These are phyloP conservation scores for Zygosaccharomyces kombuchaensis DNA, from an alignment of 805 yeast species.

Conservation along the genomic window DNA sequence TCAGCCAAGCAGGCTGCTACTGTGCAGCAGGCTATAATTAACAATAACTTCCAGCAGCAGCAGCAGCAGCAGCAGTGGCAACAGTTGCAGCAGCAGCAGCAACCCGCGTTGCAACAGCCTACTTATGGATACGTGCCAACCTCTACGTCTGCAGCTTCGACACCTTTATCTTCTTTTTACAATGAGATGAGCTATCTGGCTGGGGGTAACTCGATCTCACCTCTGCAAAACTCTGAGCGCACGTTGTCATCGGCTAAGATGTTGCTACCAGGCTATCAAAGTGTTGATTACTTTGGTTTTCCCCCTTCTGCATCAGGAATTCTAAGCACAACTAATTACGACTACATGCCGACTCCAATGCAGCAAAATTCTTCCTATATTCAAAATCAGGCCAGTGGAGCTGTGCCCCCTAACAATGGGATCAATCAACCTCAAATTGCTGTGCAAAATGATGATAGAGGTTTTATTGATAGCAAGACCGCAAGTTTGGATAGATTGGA, in stretches of 20 bases:
- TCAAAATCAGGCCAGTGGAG: not conserved
- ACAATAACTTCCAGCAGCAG: slow-evolving; percentile 28
- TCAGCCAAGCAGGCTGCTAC: slow-evolving; percentile 35
- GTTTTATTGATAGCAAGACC: slow-evolving; percentile 9
- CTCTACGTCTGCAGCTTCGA: slow-evolving; percentile 1
- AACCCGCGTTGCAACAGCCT: slow-evolving; percentile 17
- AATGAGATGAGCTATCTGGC: slow-evolving; percentile 3
- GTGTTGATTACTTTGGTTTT: slow-evolving; percentile 5
- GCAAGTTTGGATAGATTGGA: slow-evolving; percentile 23
- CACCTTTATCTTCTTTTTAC: slow-evolving; percentile 5
- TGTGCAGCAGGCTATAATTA: slow-evolving; percentile 16
- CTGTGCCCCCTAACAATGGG: not conserved
- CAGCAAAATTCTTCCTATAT: not conserved
- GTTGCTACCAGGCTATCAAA: slow-evolving; percentile 16
- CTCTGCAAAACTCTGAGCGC: not conserved
- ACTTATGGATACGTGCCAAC: slow-evolving; percentile 15
- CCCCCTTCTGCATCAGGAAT: slow-evolving; percentile 13
- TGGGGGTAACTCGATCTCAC: slow-evolving; percentile 2
- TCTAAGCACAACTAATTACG: slow-evolving; percentile 5
- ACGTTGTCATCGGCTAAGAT: not conserved
- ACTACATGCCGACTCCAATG: not conserved
- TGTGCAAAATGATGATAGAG: slow-evolving; percentile 9
- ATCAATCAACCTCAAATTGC: slow-evolving; percentile 12
- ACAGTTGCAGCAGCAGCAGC: slow-evolving; percentile 12
- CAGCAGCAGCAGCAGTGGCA: slow-evolving; percentile 21